Percentiles rank a stretch among this genome's conserved stretches.
Conservation (phyloP, 2,329 filamentous ascomycete genomes). For the Colletotrichum aenigma region DNA sequence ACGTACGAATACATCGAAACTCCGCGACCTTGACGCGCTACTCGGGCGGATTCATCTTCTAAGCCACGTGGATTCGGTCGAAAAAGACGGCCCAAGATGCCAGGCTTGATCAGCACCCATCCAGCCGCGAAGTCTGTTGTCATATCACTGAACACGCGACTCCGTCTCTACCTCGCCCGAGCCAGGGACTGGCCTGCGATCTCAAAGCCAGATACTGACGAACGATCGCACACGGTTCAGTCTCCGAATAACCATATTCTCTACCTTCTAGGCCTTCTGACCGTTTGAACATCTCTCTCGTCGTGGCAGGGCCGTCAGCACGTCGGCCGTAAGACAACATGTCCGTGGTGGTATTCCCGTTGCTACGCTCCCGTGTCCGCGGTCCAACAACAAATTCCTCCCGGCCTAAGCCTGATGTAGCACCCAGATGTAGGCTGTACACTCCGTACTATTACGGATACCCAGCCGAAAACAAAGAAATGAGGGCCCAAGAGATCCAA, state of each 20-base stretch:
- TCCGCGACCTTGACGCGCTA: background rate
- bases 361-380: background rate
- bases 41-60: background rate
- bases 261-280: background rate
- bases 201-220: background rate
- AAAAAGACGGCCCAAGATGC: background rate
- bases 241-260: background rate
- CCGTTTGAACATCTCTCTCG: background rate
- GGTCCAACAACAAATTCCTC: background rate
- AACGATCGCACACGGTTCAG: conserved; percentile 5
- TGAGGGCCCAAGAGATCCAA: background rate
- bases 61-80: conserved; percentile 5
- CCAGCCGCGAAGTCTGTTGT: background rate
- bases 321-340: background rate
- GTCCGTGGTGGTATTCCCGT: background rate
- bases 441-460: background rate
- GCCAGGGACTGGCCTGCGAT: background rate
- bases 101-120: background rate
- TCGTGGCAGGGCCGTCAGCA: background rate
- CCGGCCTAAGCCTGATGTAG: background rate
- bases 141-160: background rate
- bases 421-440: background rate
- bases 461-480: background rate
- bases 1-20: background rate
- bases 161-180: background rate